Evolutionary conservation across 495 filamentous ascomycete species (phyloP), one percentile per base, ranked within the genome.

Genomic region (Rhypophila decipiens): DNA sequence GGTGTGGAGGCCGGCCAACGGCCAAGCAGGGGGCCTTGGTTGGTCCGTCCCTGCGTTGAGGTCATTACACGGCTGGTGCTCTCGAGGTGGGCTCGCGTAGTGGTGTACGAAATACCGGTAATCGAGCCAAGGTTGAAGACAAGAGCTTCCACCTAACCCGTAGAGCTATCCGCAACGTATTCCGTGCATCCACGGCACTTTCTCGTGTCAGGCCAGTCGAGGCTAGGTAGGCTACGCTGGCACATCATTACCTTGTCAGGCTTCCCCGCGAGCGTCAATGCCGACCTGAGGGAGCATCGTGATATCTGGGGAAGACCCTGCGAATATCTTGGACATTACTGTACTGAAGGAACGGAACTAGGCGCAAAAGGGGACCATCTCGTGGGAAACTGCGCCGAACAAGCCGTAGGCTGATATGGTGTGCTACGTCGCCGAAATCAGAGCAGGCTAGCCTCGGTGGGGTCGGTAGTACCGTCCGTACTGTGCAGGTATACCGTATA

Each of bases 321-420:
- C n/a, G 35, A 37, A 15, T 33, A 33, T 13, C 29, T 33, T 8
- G 29, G 29, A 7, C 29, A 33, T n/a, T n/a, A 13, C 29, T 13
- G 13, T 7, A 7, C 7, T 33, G 29, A 33, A 55, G 22, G 45
- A 21, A 11, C 49, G 35, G 29, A 44, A 17, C 12, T 34, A 12
- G 23, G 24, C 22, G 38, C 22, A 19, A 31, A 22, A 43, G 18
- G 34, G 19, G 29, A 31, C 15, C 42, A 15, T 36, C 36, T 52
- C 44, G 55, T 50, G 69, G 71, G 60, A 70, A 67, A 55, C 50
- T 60, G 58, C 63, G 59, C 71, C 71, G 71, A 73, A 69, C 56
- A 66, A 66, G 67, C 69, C 70, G 66, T 62, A 73, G 71, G 66
- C 71, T 73, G 71, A 70, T 70, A 57, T 65, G 57, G 60, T 65